Base-by-base conservation (phyloP, 805 yeast genomes). In the Yamadazyma scolyti region DNA sequence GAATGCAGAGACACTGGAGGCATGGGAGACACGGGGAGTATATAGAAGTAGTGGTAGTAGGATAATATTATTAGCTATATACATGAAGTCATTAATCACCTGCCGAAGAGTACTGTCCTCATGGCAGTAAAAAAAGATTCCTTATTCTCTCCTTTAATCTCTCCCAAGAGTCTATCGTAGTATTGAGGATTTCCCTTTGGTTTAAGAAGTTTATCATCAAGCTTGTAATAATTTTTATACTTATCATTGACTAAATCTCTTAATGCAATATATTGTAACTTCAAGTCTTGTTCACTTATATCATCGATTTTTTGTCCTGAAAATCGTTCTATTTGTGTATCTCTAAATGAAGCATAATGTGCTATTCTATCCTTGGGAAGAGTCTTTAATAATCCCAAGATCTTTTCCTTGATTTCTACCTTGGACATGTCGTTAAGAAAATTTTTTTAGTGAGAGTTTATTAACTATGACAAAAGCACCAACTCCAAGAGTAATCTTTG, bases 181-280 rank as follows among this genome's bases (percentile, higher is more conserved):
- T 88, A 88, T 27, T 69, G 56, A 2, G 95, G 87, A 56, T 86
- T 84, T 2, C 96, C 96, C 47, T 80, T 79, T n/a, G 97, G 97
- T 43, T 57, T 67, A 47, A 75, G 57, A 42, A 88, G 57, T 50
- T 82, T 82, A 25, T 77, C 82, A 34, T 79, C 79, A 20, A 78
- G 70, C 39, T 71, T 65, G 52, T 83, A 84, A 48, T 76, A 76
- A 36, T 73, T 71, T 46, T 65, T 69, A 64, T 79, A 79, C 47
- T 79, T 78, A 50, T 79, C 79, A 34, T 68, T 71, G 35, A 70
- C 68, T 36, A 82, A 55, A 42, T 71, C 74, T 27, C 77, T 64
- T 32, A 82, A 54, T 3, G 89, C 71, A 31, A 62, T 60, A 39
- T 73, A 72, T 52, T 82, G 90, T 61, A 75, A 36, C 63, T 75